Percentiles rank a stretch among this genome's conserved stretches.
Evolutionary conservation across 768 basidiomycete genomes (phyloP).

Genomic region (Suillus decipiens): DNA sequence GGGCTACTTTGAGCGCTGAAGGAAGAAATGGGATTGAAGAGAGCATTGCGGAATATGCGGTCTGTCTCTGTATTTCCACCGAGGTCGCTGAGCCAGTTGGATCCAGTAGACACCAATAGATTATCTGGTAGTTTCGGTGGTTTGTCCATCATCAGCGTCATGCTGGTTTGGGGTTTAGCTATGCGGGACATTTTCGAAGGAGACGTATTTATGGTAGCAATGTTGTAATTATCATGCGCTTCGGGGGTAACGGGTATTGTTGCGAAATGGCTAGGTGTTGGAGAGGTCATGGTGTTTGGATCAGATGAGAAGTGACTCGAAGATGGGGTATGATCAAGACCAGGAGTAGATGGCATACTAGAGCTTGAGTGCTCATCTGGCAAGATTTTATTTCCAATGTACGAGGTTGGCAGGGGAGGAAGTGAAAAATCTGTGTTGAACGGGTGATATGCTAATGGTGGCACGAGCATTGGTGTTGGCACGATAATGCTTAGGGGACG

Average conservation of each 20-base stretch:
- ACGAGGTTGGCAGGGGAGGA: constrained; percentile 31
- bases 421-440: constrained; percentile 33
- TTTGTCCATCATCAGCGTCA: constrained; percentile 11
- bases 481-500: constrained; percentile 32
- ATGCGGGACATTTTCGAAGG: constrained; percentile 15
- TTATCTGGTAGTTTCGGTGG: constrained; percentile 3
- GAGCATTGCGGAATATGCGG: constrained; percentile 30
- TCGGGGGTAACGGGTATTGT: constrained; percentile 28
- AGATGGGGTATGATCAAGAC: constrained; percentile 13
- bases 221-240: constrained; percentile 14
- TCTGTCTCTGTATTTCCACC: constrained; percentile 34
- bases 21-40: constrained; percentile 15
- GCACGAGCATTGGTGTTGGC: constrained; percentile 22
- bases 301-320: background rate
- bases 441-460: constrained; percentile 36
- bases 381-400: constrained; percentile 24
- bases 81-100: constrained; percentile 35
- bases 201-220: constrained; percentile 16
- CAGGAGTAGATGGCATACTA: constrained; percentile 16
- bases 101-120: constrained; percentile 23
- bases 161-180: constrained; percentile 6
- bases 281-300: constrained; percentile 22
- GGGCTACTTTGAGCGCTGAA: constrained; percentile 23
- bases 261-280: constrained; percentile 30
- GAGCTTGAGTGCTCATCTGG: constrained; percentile 17